Evolutionary conservation across 2,329 filamentous ascomycete species (phyloP), one percentile per base, ranked within the genome.

Genomic region (Akanthomyces muscarius): DNA sequence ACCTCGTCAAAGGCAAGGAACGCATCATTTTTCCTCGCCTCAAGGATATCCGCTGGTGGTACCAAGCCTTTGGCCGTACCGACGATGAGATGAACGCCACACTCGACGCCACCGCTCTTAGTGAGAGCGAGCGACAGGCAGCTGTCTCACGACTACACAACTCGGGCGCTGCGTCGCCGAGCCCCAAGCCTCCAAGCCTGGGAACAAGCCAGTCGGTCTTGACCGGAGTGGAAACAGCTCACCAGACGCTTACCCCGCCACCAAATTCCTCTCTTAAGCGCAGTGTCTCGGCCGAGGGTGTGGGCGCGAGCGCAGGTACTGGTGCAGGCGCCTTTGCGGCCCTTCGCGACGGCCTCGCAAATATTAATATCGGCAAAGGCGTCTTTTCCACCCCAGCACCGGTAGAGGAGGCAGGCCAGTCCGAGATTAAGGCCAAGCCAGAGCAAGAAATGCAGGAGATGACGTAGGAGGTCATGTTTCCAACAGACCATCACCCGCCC

Each of bases 31-130:
- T 98, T 67, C 94, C 95, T 0, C 82, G 84, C 3, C 78, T 89
- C 1, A 84, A 85, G 14, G 89, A 96, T 65, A 85, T 95, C n/a
- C 85, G 92, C 65, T 99, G 95, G 95, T 99, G 95, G 95, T 83
- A 89, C 67, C 90, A 95, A 70, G 78, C 89, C 1, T 99, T 97
- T 75, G 91, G 92, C 53, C 86, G 93, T 38, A 88, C 88, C 3
- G 91, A 97, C 68, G 86, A 89, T 61, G 95, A 99, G 73, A 98
- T 99, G 94, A 99, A 99, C 69, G 86, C 85, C 0, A 79, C 83
- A 42, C 76, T 86, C 13, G 81, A 86, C 68, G 78, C 80, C 7
- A 82, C 81, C 3, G 81, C 82, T 18, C 80, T 81, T 4, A 81
- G 81, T 7, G 82, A 82, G 63, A 78, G 71, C 25, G 73, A 76